phyloP scores from a whole-genome alignment of 108 stramenopile species.

The Stephanodiscus triporus region DNA sequence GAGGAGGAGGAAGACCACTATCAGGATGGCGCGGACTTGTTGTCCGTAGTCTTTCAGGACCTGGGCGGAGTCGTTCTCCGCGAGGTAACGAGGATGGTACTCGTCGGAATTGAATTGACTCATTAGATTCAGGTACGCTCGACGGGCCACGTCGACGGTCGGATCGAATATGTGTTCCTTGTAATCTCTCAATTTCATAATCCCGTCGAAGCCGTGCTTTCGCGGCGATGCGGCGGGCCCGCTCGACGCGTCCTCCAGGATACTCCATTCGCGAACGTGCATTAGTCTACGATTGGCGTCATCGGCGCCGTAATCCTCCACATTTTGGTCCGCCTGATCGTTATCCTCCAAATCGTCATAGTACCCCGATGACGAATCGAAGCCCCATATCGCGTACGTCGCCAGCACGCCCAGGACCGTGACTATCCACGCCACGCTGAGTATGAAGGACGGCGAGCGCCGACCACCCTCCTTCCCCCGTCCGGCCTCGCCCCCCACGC shows the following conservation, averaged over 20 bases:
- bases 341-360: conserved; percentile 28
- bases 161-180: conserved; percentile 73
- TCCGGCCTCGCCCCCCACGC: conserved; percentile 17
- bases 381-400: conserved; percentile 78
- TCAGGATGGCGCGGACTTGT: conserved; percentile 54
- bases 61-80: conserved; percentile 21
- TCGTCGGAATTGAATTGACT: conserved; percentile 37
- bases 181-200: conserved; percentile 78
- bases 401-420: conserved; percentile 57
- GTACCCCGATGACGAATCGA: conserved; percentile 44
- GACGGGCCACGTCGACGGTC: conserved; percentile 43
- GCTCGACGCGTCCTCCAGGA: neutral
- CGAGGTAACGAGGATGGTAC: conserved; percentile 26
- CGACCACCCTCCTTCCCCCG: conserved; percentile 49
- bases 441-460: conserved; percentile 46
- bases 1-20: conserved; percentile 69
- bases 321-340: conserved; percentile 21
- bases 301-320: conserved; percentile 25
- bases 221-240: neutral
- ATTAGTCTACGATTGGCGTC: conserved; percentile 28
- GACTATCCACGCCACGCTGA: conserved; percentile 61
- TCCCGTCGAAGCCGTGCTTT: conserved; percentile 60
- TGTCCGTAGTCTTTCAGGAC: conserved; percentile 41
- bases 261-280: neutral
- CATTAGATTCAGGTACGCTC: conserved; percentile 52